These are phyloP conservation scores for Fusarium sp. DNA, from an alignment of 2,329 filamentous ascomycete genomes.

Conservation along the genomic window DNA sequence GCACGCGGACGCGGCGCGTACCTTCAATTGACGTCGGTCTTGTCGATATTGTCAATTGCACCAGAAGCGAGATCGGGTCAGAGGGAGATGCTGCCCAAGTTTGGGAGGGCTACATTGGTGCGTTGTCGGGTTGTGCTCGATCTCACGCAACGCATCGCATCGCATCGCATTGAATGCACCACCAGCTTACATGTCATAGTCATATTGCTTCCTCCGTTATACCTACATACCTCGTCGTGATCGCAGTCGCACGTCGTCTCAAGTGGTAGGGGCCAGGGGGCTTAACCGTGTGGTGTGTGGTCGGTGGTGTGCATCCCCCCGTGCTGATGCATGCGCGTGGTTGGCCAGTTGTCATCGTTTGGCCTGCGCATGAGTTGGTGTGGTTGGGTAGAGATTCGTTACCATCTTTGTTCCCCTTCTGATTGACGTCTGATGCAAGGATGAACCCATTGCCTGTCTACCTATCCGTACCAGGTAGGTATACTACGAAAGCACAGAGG, in stretches of 20 bases:
- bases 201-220: conserved; percentile 37
- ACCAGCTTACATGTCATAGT: conserved; percentile 10
- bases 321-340: conserved; percentile 34
- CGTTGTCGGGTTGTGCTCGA: conserved; percentile 37
- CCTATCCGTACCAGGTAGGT: background rate
- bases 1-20: conserved; percentile 40
- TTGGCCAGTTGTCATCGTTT: conserved; percentile 38
- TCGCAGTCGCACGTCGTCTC: conserved; percentile 31
- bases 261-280: conserved; percentile 25
- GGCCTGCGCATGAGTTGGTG: conserved; percentile 31
- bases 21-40: conserved; percentile 29
- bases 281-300: conserved; percentile 6
- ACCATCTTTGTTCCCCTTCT: conserved; percentile 14
- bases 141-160: conserved; percentile 31
- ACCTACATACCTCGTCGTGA: conserved; percentile 21
- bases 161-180: conserved; percentile 19
- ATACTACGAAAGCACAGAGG: conserved; percentile 13
- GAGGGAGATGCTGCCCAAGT: conserved; percentile 3
- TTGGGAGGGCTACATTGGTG: conserved; percentile 20
- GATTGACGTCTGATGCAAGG: background rate
- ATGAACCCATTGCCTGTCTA: background rate
- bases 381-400: conserved; percentile 32
- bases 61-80: conserved; percentile 14
- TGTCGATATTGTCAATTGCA: background rate
- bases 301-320: conserved; percentile 13